Base-by-base conservation (phyloP, 805 yeast genomes). In the Yamadazyma tumulicola region DNA sequence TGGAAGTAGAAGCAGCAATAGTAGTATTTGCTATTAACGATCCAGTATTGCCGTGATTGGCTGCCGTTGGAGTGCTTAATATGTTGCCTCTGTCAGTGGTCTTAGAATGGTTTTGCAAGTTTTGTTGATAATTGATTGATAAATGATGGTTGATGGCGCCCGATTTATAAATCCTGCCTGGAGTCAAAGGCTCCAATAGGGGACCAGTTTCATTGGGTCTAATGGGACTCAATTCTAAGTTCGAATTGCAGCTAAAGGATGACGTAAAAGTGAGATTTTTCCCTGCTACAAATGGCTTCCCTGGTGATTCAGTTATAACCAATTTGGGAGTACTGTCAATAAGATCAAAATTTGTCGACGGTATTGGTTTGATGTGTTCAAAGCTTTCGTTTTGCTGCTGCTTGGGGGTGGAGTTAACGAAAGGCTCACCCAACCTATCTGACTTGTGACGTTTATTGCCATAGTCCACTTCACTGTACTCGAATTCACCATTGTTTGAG, bases 181-280 rank as follows among this genome's bases (percentile, higher is more conserved):
- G 85, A 4, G 84, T 76, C 32, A 77, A 55, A 10, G 86, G 85
- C 53, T 78, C 84, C 31, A 79, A 59, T 27, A 79, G 56, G 5
- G 85, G 85, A 1, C 85, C 85, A 3, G 82, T 74, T 38, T 76
- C 81, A 37, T 68, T 66, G 5, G 72, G 61, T 42, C 75, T 66
- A 29, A 77, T 50, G 6, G 86, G 86, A 16, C 81, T 75, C 14
- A 80, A 54, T 48, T 80, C 85, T 42, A 79, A 69, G 48, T 74
- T 79, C 17, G 82, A 75, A 45, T 69, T 74, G 47, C 83, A 77
- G 52, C 81, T 78, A 55, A 80, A 80, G 9, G 83, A 76, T 16
- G 83, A 78, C 3, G 84, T 75, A 49, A 75, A 76, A 7, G 77
- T 71, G 29, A 71, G 53, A 43, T 60, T 59, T 38, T 63, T 64